These are phyloP conservation scores for Debaryomyces hansenii DNA, from an alignment of 805 yeast genomes.

Conservation along the genomic window DNA sequence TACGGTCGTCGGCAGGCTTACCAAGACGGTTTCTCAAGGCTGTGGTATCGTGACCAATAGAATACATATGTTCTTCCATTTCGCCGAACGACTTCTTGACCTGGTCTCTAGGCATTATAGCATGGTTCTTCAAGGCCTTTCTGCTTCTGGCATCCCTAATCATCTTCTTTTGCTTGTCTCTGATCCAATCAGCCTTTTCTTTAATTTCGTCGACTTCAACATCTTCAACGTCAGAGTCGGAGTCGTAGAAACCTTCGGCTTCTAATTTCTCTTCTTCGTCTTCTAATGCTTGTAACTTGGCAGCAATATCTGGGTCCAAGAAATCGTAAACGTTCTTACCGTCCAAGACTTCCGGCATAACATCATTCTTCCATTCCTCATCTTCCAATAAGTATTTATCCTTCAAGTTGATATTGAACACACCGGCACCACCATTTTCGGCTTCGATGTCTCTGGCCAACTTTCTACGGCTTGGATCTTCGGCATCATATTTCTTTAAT, in stretches of 20 bases:
- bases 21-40: constrained; percentile 50
- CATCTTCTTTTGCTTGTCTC: constrained; percentile 94
- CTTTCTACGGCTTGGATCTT: constrained; percentile 78
- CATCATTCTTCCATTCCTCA: constrained; percentile 96
- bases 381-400: constrained; percentile 91
- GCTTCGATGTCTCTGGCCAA: constrained; percentile 88
- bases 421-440: constrained; percentile 99
- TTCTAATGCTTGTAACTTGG: constrained; percentile 91
- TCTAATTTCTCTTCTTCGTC: constrained; percentile 96
- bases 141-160: constrained; percentile 82
- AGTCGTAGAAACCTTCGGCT: constrained; percentile 91
- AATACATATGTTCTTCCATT: constrained; percentile 87
- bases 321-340: constrained; percentile 97
- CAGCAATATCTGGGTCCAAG: constrained; percentile 93
- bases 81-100: constrained; percentile 69
- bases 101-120: constrained; percentile 89
- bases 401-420: constrained; percentile 87
- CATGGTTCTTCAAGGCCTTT: constrained; percentile 82
- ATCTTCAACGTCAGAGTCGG: constrained; percentile 58
- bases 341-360: constrained; percentile 94
- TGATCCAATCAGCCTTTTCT: constrained; percentile 92
- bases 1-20: constrained; percentile 38
- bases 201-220: constrained; percentile 68
- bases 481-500: constrained; percentile 66
- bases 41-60: constrained; percentile 83